phyloP scores from a whole-genome alignment of 257 asterid genomes.

The Capsicum chinense region DNA sequence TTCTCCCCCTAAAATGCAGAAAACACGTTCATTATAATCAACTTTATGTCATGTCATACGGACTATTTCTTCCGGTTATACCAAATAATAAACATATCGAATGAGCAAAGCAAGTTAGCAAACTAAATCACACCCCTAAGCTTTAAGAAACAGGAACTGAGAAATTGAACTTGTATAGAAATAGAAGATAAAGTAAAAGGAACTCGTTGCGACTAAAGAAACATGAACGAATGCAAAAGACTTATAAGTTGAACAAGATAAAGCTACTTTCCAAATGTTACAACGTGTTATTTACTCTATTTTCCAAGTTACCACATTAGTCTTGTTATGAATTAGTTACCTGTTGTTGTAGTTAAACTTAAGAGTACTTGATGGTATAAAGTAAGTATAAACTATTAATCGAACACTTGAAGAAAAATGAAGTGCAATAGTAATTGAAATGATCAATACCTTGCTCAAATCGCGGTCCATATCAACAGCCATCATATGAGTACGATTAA shows the following conservation, averaged over 20 bases:
- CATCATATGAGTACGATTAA: slow-evolving; percentile 86
- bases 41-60: neutral
- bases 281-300: neutral
- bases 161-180: neutral
- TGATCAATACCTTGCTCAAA: slow-evolving; percentile 61
- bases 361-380: neutral
- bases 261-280: slow-evolving; percentile 8
- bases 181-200: neutral
- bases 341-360: too few species aligned
- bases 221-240: neutral
- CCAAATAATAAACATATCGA: neutral
- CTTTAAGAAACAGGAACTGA: neutral
- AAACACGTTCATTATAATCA: neutral
- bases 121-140: neutral
- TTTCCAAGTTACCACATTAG: too few species aligned
- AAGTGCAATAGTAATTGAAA: neutral
- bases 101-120: neutral
- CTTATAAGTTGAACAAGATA: neutral
- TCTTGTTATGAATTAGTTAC: too few species aligned
- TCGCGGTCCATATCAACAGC: slow-evolving; percentile 87
- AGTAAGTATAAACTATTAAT: neutral
- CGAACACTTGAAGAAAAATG: neutral
- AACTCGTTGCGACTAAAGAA: neutral
- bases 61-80: neutral
- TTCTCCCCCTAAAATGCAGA: slow-evolving; percentile 74